phyloP scores from a whole-genome alignment of 2,329 filamentous ascomycete genomes.

The Curvularia lunata region DNA sequence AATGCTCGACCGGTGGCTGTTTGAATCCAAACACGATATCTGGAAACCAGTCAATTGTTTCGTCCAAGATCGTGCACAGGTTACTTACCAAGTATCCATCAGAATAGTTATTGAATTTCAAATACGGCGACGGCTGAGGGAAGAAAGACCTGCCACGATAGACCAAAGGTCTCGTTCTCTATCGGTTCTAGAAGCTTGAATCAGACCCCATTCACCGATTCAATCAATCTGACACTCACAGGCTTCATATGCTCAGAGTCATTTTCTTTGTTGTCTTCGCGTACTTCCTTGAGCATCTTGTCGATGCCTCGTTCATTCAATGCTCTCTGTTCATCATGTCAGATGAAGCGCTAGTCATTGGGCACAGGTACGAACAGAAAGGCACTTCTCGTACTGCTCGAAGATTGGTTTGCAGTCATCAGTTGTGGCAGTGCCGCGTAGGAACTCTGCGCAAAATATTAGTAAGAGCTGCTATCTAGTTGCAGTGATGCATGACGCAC shows the following conservation, averaged over 20 bases:
- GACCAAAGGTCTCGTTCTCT: background rate
- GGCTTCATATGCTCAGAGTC: slow-evolving; percentile 70
- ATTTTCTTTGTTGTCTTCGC: slow-evolving; percentile 87
- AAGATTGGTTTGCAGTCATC: slow-evolving; percentile 90
- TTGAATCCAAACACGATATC: background rate
- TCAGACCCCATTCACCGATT: background rate
- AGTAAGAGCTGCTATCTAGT: background rate
- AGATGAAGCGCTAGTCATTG: slow-evolving; percentile 3
- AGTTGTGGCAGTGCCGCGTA: slow-evolving; percentile 79
- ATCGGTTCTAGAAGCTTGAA: slow-evolving; percentile 9
- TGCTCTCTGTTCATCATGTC: slow-evolving; percentile 65
- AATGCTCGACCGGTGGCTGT: background rate
- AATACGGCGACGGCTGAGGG: background rate
- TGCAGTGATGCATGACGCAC: slow-evolving; percentile 59
- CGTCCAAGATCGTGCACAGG: background rate
- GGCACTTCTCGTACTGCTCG: slow-evolving; percentile 83
- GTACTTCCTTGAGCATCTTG: slow-evolving; percentile 87
- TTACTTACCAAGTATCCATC: background rate
- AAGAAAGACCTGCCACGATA: background rate
- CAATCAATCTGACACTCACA: slow-evolving; percentile 22
- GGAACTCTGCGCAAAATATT: slow-evolving; percentile 69
- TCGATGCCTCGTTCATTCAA: slow-evolving; percentile 91
- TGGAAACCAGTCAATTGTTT: background rate
- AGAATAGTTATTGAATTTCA: background rate
- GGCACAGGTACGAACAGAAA: slow-evolving; percentile 68